Evolutionary conservation across 306 rosid genomes (phyloP), one percentile per base, ranked within the genome.

Genomic region (Fragaria vesca): DNA sequence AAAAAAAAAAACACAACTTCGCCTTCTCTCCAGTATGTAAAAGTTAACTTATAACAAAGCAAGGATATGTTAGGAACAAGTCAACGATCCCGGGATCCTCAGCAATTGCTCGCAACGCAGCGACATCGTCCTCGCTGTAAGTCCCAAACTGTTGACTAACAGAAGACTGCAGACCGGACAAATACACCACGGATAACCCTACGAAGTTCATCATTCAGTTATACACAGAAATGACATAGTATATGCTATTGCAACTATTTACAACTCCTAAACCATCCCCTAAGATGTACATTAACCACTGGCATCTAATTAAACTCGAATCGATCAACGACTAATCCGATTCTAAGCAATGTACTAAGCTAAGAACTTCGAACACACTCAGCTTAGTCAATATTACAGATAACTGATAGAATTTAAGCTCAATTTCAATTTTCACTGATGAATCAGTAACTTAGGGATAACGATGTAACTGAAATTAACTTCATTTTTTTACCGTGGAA

Each of bases 41-140:
- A 51, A 61, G 42, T 34, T 45, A 21, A 66, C 36, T 58, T 79
- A 79, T 50, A 36, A 36, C 5, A 73, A 79, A 58, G 1, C 42
- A 88, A 91, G 99, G 97, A 95, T 95, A 95, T 95, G 97, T 91
- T 70, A 95, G 89, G 83, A 93, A 91, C 75, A 95, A 66, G 82
- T 93, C 99, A 18, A 90, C 45, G 46, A 90, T 45, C 79, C 89
- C 96, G n/a, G 93, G 96, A 50, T 93, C 99, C 85, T 93, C 99
- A 1, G 97, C 96, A 76, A 95, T 89, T 24, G 99, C 97, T 38
- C 97, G 84, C 89, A 95, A 80, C 3, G 87, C 97, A 76, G 91
- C 97, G 65, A 93, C 90, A 74, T 95, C 99, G 46, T 95, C 97
- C 85, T 95, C 88, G 55, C 83, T 85, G 73, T 89, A 91, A 28